Percentiles rank a stretch among this genome's conserved stretches.
Conservation (phyloP, 805 yeast species). For the Kockiozyma suomiensis region DNA sequence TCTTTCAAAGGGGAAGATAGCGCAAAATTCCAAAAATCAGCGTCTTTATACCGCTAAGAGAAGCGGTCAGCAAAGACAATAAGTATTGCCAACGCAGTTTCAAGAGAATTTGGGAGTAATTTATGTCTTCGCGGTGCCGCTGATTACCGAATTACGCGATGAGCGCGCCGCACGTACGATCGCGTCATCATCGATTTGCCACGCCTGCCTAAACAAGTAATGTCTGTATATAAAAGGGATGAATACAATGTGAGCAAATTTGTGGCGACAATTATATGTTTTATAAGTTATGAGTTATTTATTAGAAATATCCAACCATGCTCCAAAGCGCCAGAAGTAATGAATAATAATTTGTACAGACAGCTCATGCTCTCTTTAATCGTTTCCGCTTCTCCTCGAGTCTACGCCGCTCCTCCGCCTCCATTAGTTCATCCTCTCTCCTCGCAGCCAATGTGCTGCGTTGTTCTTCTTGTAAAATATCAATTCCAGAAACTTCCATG, state of each 20-base stretch:
- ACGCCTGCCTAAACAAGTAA: too few species aligned
- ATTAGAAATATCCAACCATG: too few species aligned
- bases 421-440: slow-evolving; percentile 75
- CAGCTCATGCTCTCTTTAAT: slow-evolving; percentile 5
- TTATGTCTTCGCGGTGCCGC: neutral
- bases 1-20: too few species aligned
- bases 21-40: too few species aligned
- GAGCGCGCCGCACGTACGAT: slow-evolving; percentile 16
- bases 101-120: neutral
- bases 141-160: slow-evolving; percentile 1
- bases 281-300: too few species aligned
- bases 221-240: too few species aligned
- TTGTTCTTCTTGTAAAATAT: slow-evolving; percentile 80
- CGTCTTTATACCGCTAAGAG: too few species aligned
- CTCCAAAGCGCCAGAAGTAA: neutral
- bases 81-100: too few species aligned
- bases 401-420: slow-evolving; percentile 37
- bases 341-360: too few species aligned
- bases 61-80: too few species aligned
- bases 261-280: too few species aligned
- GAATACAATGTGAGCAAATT: too few species aligned
- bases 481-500: slow-evolving; percentile 96
- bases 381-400: slow-evolving; percentile 30
- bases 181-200: slow-evolving; percentile 10
- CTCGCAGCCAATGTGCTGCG: slow-evolving; percentile 68